Evolutionary conservation across 78 protist genomes (phyloP).

Genomic region (Cavenderia fasciculata): DNA sequence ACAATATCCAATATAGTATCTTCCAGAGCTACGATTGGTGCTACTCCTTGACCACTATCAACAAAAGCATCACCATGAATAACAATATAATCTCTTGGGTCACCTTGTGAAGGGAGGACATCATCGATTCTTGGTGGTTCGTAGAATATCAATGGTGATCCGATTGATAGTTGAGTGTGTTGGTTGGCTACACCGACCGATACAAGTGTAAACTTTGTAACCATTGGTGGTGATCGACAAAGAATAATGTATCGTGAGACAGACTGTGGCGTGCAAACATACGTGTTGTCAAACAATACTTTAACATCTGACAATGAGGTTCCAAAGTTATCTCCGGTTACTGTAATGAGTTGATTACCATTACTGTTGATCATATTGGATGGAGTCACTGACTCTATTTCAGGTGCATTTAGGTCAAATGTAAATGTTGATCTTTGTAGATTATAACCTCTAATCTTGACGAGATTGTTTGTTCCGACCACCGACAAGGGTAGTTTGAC

Average conservation of each 20-base stretch:
- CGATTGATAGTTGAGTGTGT: background rate
- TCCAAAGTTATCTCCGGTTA: background rate
- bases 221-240: background rate
- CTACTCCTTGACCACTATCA: background rate
- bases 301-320: background rate
- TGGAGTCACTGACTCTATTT: too few species aligned
- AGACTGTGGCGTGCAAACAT: too few species aligned
- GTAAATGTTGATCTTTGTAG: too few species aligned
- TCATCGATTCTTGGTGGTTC: background rate
- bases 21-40: background rate
- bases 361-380: background rate
- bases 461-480: too few species aligned
- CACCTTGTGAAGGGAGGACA: background rate
- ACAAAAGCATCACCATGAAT: background rate
- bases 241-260: too few species aligned
- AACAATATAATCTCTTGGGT: background rate
- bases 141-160: background rate
- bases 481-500: too few species aligned
- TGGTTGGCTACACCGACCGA: background rate
- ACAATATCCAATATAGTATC: background rate
- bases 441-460: too few species aligned
- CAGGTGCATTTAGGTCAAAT: too few species aligned
- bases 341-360: background rate
- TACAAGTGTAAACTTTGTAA: background rate
- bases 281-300: background rate